phyloP scores from a whole-genome alignment of 192 early-diverging fungal species.

The Backusella westeae region DNA sequence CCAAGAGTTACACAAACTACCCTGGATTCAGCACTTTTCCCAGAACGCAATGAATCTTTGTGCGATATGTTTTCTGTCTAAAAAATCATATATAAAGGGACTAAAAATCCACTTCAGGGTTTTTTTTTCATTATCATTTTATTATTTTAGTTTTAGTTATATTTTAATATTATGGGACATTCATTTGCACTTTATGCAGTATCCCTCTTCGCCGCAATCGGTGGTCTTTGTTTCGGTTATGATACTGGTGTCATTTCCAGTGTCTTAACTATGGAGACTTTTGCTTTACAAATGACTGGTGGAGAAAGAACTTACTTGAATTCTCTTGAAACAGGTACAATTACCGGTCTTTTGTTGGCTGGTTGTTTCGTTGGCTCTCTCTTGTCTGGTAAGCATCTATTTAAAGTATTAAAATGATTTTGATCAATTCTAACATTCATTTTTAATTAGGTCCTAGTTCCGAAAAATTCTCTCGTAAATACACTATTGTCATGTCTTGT shows the following conservation, averaged over 20 bases:
- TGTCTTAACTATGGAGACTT: slow-evolving; percentile 56
- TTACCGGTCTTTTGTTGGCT: slow-evolving; percentile 60
- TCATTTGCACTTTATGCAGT: slow-evolving; percentile 24
- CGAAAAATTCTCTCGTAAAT: slow-evolving; percentile 53
- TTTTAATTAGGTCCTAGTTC: slow-evolving; percentile 21
- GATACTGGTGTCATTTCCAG: slow-evolving; percentile 69
- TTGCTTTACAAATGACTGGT: slow-evolving; percentile 19
- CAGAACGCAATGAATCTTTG: neutral
- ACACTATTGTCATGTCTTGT: slow-evolving; percentile 60
- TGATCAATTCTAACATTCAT: neutral
- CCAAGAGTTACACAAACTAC: neutral
- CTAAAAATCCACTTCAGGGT: neutral
- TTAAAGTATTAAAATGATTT: neutral
- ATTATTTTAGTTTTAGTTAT: neutral
- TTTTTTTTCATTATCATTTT: slow-evolving; percentile 5
- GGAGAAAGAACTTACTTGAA: neutral
- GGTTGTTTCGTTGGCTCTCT: slow-evolving; percentile 75
- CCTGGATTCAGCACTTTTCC: slow-evolving; percentile 1
- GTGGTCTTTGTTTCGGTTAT: slow-evolving; percentile 66
- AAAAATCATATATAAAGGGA: neutral
- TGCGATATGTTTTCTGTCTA: neutral
- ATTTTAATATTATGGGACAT: neutral
- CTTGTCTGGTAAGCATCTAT: slow-evolving; percentile 43
- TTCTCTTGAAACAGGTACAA: slow-evolving; percentile 23
- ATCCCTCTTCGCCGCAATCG: slow-evolving; percentile 46